These are phyloP conservation scores for Coelastrella sp. DNA, from an alignment of 139 green algal genomes.

Conservation along the genomic window DNA sequence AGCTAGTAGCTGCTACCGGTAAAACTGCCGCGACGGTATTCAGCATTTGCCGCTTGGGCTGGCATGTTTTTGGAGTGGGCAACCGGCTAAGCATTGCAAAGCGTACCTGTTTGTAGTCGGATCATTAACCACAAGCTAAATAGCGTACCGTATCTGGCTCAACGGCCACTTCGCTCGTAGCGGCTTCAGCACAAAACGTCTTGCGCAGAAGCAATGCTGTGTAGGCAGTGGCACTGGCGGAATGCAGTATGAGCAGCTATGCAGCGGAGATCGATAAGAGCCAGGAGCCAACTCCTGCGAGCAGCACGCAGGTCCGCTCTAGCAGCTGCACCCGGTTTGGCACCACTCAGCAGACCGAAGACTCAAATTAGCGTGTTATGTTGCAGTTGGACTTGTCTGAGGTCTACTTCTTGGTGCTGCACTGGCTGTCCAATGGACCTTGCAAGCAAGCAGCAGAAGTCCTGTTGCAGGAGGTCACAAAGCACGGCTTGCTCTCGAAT, in stretches of 20 bases:
- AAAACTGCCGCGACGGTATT: too few relatives aligned
- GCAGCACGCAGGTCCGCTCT: neutral
- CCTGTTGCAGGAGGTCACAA: constrained; percentile 60
- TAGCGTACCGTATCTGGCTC: neutral
- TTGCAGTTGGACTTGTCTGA: constrained; percentile 43
- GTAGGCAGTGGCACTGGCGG: neutral
- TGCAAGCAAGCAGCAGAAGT: constrained; percentile 41
- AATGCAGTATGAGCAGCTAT: neutral
- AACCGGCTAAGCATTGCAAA: too few relatives aligned
- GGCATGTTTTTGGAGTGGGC: too few relatives aligned
- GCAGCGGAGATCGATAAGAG: neutral
- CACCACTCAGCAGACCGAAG: neutral
- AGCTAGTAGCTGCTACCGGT: too few relatives aligned
- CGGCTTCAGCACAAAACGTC: neutral
- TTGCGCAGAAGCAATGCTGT: neutral
- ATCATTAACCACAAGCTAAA: too few relatives aligned
- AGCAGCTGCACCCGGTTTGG: neutral
- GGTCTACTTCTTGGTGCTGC: constrained; percentile 56
- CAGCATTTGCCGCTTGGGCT: too few relatives aligned
- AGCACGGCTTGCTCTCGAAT: constrained; percentile 67
- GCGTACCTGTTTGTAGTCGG: too few relatives aligned
- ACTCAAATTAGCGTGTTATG: neutral
- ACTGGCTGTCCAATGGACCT: constrained; percentile 49
- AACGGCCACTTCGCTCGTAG: neutral
- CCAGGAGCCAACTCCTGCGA: neutral